These are phyloP conservation scores for Vigna angularis DNA, from an alignment of 306 rosid genomes.

Conservation along the genomic window DNA sequence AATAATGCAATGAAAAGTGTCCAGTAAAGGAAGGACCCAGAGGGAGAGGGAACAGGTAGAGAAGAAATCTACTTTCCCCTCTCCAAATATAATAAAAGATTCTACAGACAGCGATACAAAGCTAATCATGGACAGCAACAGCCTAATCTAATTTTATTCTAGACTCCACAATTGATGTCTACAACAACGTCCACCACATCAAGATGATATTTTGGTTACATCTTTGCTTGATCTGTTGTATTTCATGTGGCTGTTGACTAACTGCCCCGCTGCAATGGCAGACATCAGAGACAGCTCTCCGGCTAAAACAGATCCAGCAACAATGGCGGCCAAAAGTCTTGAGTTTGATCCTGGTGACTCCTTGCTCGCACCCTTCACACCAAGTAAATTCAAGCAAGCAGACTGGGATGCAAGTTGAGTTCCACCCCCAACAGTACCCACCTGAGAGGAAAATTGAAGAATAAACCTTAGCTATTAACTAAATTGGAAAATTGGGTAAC, in stretches of 20 bases:
- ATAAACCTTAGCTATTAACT: slow-evolving; percentile 29
- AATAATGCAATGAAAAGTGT: slow-evolving; percentile 33
- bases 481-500: slow-evolving; percentile 5
- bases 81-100: slow-evolving; percentile 30
- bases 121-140: slow-evolving; percentile 38
- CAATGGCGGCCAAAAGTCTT: slow-evolving; percentile 69
- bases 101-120: slow-evolving; percentile 40
- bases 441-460: slow-evolving; percentile 50
- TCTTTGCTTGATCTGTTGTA: slow-evolving; percentile 75
- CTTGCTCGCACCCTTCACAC: slow-evolving; percentile 78
- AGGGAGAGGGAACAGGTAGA: slow-evolving; percentile 16
- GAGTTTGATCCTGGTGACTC: slow-evolving; percentile 75
- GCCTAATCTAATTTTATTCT: slow-evolving; percentile 36
- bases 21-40: slow-evolving; percentile 25
- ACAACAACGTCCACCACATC: slow-evolving; percentile 26
- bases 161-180: slow-evolving; percentile 34
- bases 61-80: slow-evolving; percentile 35
- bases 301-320: slow-evolving; percentile 75
- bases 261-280: slow-evolving; percentile 79
- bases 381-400: slow-evolving; percentile 80
- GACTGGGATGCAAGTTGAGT: slow-evolving; percentile 88
- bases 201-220: slow-evolving; percentile 48
- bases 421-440: slow-evolving; percentile 85
- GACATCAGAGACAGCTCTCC: slow-evolving; percentile 83
- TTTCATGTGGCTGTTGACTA: slow-evolving; percentile 83